Conservation (phyloP, 345 rosid genomes). For the Abelmoschus esculentus region DNA sequence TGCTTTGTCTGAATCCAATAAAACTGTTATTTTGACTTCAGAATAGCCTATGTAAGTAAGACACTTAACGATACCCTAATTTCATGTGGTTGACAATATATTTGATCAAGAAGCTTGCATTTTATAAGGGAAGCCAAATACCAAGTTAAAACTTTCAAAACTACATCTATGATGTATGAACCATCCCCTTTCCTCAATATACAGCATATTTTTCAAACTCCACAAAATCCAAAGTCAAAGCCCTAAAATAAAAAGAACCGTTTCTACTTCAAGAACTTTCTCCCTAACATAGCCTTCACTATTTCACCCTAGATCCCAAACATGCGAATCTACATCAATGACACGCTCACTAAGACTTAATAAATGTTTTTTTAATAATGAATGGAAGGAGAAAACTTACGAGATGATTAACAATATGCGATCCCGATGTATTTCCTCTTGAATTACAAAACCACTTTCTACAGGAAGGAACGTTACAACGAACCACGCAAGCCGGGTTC, state of each 20-base stretch:
- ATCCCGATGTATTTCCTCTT: constrained; percentile 96
- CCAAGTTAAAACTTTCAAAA: not conserved
- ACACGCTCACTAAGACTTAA: not conserved
- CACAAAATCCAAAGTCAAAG: not conserved
- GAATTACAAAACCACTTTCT: constrained; percentile 99
- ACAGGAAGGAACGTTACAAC: constrained; percentile 97
- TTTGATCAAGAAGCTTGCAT: not conserved
- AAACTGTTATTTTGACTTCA: not conserved
- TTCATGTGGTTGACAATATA: not conserved
- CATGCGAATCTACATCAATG: not conserved
- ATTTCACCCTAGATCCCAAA: not conserved
- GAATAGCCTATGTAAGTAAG: not conserved
- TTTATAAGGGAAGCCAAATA: not conserved
- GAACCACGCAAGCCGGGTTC: constrained; percentile 93
- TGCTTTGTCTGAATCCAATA: not conserved
- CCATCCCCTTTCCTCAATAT: not conserved
- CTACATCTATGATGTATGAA: not conserved
- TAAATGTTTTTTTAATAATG: no score
- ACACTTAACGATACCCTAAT: constrained; percentile 2
- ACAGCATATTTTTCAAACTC: not conserved
- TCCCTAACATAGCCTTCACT: not conserved
- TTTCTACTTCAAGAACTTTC: not conserved
- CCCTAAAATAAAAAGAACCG: not conserved
- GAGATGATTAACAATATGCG: constrained; percentile 97
- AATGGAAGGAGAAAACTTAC: constrained; percentile 36